Conservation (phyloP, 2,329 filamentous ascomycete genomes). For the Cercospora sp. region DNA sequence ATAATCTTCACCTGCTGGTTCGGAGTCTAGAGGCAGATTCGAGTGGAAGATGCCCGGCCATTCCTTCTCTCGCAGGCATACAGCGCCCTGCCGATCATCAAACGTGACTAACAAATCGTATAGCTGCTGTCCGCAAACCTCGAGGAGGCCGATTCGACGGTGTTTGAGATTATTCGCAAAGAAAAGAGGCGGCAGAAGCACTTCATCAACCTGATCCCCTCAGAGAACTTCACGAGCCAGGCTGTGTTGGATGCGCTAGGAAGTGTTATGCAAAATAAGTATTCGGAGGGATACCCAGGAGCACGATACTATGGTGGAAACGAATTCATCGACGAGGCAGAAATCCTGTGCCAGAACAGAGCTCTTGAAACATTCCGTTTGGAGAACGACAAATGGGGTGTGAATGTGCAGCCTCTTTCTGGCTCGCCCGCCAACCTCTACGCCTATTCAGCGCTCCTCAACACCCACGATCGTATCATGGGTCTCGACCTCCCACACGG, state of each 20-base stretch:
- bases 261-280: conserved; percentile 98
- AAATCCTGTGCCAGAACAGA: conserved; percentile 90
- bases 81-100: not conserved
- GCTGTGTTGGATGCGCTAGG: conserved; percentile 88
- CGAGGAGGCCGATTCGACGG: conserved; percentile 78
- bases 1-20: not conserved
- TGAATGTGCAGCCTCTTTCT: conserved; percentile 80
- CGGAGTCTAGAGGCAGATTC: not conserved
- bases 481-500: conserved; percentile 92
- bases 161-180: conserved; percentile 89
- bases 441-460: conserved; percentile 97
- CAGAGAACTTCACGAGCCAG: conserved; percentile 93
- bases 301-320: conserved; percentile 99
- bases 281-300: conserved; percentile 97
- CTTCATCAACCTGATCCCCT: conserved; percentile 96
- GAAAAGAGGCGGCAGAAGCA: conserved; percentile 96
- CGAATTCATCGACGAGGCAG: conserved; percentile 96
- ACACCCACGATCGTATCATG: conserved; percentile 94
- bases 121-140: conserved; percentile 80
- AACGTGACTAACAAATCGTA: conserved; percentile 19
- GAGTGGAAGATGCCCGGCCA: not conserved
- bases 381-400: conserved; percentile 88
- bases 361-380: conserved; percentile 89
- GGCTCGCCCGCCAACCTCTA: conserved; percentile 96
- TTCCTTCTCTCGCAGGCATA: not conserved